Conservation (phyloP, 306 rosid genomes). For the Acacia melanoxylon region DNA sequence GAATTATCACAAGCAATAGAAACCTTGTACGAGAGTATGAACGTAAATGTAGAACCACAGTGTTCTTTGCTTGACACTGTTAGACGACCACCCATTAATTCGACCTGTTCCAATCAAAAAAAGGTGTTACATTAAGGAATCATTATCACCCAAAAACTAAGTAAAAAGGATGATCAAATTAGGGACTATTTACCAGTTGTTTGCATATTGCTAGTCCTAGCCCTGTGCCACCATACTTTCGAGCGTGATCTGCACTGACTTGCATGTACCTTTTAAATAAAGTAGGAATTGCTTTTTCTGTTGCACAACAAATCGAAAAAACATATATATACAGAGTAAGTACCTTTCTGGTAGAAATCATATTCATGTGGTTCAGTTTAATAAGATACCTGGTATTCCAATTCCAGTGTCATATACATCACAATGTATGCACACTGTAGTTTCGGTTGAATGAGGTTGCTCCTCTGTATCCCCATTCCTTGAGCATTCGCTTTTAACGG, state of each 20-base stretch:
- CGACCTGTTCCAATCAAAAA: slow-evolving; percentile 56
- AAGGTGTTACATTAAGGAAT: neutral
- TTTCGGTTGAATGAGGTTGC: slow-evolving; percentile 42
- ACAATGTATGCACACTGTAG: slow-evolving; percentile 72
- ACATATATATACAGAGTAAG: neutral
- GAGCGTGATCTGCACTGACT: slow-evolving; percentile 81
- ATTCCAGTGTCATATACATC: slow-evolving; percentile 91
- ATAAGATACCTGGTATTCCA: slow-evolving; percentile 76
- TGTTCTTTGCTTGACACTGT: slow-evolving; percentile 80
- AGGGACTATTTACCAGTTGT: slow-evolving; percentile 60
- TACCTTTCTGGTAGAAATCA: neutral
- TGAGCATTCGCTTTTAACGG: slow-evolving; percentile 47
- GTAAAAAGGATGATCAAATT: neutral
- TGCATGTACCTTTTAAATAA: slow-evolving; percentile 87
- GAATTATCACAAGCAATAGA: slow-evolving; percentile 52
- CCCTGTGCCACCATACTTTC: slow-evolving; percentile 91
- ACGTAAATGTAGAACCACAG: slow-evolving; percentile 76
- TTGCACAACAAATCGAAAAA: neutral
- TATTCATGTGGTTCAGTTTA: neutral
- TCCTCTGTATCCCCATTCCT: slow-evolving; percentile 50
- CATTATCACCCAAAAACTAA: neutral
- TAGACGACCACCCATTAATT: slow-evolving; percentile 81
- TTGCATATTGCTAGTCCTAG: slow-evolving; percentile 90
- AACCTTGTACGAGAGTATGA: slow-evolving; percentile 74
- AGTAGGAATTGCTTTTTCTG: slow-evolving; percentile 78